Evolutionary conservation across 192 early-diverging fungal genomes (phyloP).

Genomic region (Entomortierella parvispora): DNA sequence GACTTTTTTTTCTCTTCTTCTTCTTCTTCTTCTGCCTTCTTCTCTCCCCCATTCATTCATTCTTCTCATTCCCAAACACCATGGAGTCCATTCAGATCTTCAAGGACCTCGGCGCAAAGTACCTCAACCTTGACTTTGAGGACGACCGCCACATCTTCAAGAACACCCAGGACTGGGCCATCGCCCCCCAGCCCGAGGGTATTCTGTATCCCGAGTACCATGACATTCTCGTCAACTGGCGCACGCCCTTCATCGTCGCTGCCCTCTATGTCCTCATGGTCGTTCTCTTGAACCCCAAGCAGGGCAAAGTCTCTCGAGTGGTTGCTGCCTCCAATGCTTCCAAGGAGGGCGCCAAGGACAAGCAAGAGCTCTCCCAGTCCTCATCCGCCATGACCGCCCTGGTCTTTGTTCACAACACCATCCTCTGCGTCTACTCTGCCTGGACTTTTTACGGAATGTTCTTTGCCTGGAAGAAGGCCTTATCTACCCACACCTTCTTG

Average conservation of each 20-base stretch:
- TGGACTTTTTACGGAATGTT: conserved; percentile 68
- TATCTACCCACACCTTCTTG: conserved; percentile 55
- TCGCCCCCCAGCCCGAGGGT: conserved; percentile 33
- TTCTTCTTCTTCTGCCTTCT: conserved; percentile 9
- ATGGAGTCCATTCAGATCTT: conserved; percentile 22
- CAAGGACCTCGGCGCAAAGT: conserved; percentile 31
- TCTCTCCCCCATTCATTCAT: conserved; percentile 6
- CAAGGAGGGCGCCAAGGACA: conserved; percentile 9
- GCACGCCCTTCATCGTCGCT: conserved; percentile 27
- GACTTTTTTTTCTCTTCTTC: neutral
- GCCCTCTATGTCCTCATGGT: conserved; percentile 50
- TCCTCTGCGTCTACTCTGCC: conserved; percentile 72
- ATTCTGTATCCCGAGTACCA: conserved; percentile 52
- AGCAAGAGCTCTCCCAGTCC: conserved; percentile 36
- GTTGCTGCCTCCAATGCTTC: conserved; percentile 43
- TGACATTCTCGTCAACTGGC: conserved; percentile 52
- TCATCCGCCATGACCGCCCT: conserved; percentile 63
- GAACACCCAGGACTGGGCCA: conserved; percentile 44
- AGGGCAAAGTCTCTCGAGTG: conserved; percentile 50
- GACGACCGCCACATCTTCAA: conserved; percentile 36
- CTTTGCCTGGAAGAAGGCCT: conserved; percentile 55
- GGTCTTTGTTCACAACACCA: conserved; percentile 73
- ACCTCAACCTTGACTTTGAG: conserved; percentile 44
- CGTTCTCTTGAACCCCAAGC: conserved; percentile 36
- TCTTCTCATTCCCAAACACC: neutral